These are phyloP conservation scores for Dovyalis caffra DNA, from an alignment of 345 rosid genomes.

Conservation along the genomic window DNA sequence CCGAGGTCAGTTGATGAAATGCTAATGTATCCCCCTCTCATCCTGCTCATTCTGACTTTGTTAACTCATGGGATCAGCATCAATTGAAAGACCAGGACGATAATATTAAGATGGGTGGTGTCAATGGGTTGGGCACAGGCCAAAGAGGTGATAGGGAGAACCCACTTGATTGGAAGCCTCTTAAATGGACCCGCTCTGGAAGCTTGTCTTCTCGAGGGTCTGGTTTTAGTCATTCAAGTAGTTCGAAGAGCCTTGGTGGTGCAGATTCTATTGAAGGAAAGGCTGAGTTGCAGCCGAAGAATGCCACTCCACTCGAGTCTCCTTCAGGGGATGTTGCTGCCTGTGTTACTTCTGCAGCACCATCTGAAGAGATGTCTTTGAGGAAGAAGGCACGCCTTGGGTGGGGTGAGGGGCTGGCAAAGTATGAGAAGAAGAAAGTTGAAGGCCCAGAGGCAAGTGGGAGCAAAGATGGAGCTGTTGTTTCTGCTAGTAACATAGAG, in stretches of 20 bases:
- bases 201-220: conserved; percentile 80
- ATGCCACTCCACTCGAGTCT: conserved; percentile 47
- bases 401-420: conserved; percentile 99
- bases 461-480: conserved; percentile 41
- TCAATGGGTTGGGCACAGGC: conserved; percentile 43
- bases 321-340: conserved; percentile 67
- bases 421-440: conserved; percentile 90
- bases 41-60: conserved; percentile 45
- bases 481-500: conserved; percentile 36
- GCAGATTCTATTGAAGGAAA: conserved; percentile 64
- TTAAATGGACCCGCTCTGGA: conserved; percentile 73
- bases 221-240: conserved; percentile 80
- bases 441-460: conserved; percentile 54
- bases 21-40: conserved; percentile 31
- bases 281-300: conserved; percentile 44
- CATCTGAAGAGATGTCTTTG: conserved; percentile 54
- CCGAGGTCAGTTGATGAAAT: conserved; percentile 62
- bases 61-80: conserved; percentile 52
- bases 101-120: conserved; percentile 37
- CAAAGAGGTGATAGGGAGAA: conserved; percentile 52
- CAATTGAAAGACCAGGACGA: conserved; percentile 54
- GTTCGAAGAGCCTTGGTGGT: conserved; percentile 75
- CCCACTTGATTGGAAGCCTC: conserved; percentile 68
- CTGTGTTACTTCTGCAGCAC: conserved; percentile 44
- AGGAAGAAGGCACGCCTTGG: conserved; percentile 91